Base-by-base conservation (phyloP, 2,329 filamentous ascomycete species). In the Monilinia polystroma region DNA sequence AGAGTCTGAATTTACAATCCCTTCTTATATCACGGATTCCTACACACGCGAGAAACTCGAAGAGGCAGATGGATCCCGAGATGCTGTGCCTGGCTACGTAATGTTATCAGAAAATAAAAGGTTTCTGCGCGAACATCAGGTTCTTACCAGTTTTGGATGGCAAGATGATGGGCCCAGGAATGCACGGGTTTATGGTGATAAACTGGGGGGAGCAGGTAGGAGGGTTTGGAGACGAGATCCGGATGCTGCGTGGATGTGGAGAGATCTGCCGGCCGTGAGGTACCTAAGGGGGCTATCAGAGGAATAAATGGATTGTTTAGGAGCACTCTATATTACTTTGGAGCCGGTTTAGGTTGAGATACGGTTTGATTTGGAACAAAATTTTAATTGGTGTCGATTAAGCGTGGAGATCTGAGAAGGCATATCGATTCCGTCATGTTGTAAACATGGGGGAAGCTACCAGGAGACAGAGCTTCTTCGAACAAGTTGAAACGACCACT, bases 131-230 rank as follows among this genome's bases (percentile, higher is more conserved):
- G 57, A 66, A n/a, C 64, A 66, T n/a, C 64, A 66, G 55, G 35
- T 66, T n/a, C 32, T 52, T 6, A 60, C 55, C 20, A 59, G 64
- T 66, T 66, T 60, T 53, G 64, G 64, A 8, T 47, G 55, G 64
- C 64, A 60, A 41, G 35, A 53, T 5, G 64, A 56, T 26, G 55
- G 64, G 2, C 26, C 60, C 7, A 54, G 41, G 18, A 45, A 58
- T 23, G 64, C 55, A 20, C 60, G 64, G 64, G 18, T 66, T 11
- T 60, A 43, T 54, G 64, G 64, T 16, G 64, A 66, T 54, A 14
- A 20, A 11, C 20, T 29, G 2, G 57, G 45, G 14, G 23, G 43
- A 29, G 6, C 8, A 23, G 55, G 56, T 18, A 51, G 20, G 4
- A 29, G 23, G 7, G 20, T 66, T 16, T 32, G 55, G 26, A 53